Evolutionary conservation across 768 basidiomycete genomes (phyloP).

Genomic region (Lepiota venenata): DNA sequence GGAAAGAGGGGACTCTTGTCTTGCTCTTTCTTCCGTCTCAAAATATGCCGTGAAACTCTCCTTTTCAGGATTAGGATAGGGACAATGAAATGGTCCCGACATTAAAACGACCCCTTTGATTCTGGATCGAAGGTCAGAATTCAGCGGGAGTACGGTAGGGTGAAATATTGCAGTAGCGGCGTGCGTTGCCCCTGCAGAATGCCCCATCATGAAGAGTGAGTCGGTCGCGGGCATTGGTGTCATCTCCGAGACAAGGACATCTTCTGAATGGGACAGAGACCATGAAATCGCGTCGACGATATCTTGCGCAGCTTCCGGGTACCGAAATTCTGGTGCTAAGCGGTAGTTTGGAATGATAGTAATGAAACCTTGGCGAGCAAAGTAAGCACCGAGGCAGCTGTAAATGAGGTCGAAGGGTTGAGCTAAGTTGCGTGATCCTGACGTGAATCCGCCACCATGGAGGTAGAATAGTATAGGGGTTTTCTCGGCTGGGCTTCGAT

Average conservation of each 20-base stretch:
- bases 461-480: slow-evolving; percentile 58
- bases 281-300: slow-evolving; percentile 58
- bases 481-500: slow-evolving; percentile 19
- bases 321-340: slow-evolving; percentile 53
- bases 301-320: slow-evolving; percentile 54
- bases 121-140: slow-evolving; percentile 25
- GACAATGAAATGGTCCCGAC: slow-evolving; percentile 42
- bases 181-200: slow-evolving; percentile 61
- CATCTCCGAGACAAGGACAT: slow-evolving; percentile 23
- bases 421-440: slow-evolving; percentile 43
- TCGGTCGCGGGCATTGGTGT: slow-evolving; percentile 36
- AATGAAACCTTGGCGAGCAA: slow-evolving; percentile 54
- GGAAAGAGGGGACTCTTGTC: neutral
- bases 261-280: slow-evolving; percentile 34
- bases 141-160: slow-evolving; percentile 28
- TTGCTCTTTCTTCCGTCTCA: neutral
- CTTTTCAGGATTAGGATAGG: slow-evolving; percentile 22
- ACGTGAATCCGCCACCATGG: slow-evolving; percentile 64
- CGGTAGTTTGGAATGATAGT: slow-evolving; percentile 71
- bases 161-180: slow-evolving; percentile 41
- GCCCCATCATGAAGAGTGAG: slow-evolving; percentile 48
- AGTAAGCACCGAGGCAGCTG: slow-evolving; percentile 58
- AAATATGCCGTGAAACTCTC: slow-evolving; percentile 32
- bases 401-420: slow-evolving; percentile 49
- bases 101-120: slow-evolving; percentile 45